phyloP scores from a whole-genome alignment of 1,284 basidiomycete genomes.

The Ceratorhiza oryzae-sativae region DNA sequence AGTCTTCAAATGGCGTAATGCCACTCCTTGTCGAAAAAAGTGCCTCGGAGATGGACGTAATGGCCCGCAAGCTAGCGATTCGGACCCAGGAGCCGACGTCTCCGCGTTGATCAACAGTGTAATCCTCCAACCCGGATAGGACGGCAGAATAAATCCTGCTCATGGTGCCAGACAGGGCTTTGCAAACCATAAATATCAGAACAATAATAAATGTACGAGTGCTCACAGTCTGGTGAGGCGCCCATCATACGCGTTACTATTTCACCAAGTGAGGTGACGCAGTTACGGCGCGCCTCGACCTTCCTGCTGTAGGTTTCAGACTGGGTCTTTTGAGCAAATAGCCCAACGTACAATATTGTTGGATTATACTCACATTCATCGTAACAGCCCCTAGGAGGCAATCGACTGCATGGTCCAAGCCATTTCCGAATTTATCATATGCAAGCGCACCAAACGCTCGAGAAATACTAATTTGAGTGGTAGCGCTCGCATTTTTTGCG shows the following conservation, averaged over 20 bases:
- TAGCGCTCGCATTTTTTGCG: constrained; percentile 55
- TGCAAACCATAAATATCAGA: constrained; percentile 4
- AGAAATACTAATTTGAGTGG: constrained; percentile 78
- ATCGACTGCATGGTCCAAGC: constrained; percentile 60
- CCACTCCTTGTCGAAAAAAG: constrained; percentile 39
- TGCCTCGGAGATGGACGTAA: constrained; percentile 50
- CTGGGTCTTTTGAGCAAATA: constrained; percentile 14
- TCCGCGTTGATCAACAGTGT: constrained; percentile 91
- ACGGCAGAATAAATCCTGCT: constrained; percentile 41
- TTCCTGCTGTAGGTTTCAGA: constrained; percentile 43
- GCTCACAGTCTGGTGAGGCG: constrained; percentile 54
- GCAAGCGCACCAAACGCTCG: constrained; percentile 75
- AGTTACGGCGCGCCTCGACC: constrained; percentile 75
- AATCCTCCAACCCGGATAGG: constrained; percentile 81
- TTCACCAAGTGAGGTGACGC: constrained; percentile 68
- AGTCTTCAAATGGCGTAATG: constrained; percentile 54
- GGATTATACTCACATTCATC: constrained; percentile 56
- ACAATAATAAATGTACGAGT: constrained; percentile 56
- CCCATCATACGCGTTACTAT: constrained; percentile 53
- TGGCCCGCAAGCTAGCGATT: constrained; percentile 70
- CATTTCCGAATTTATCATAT: constrained; percentile 64
- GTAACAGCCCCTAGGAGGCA: constrained; percentile 69
- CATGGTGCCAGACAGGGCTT: constrained; percentile 6
- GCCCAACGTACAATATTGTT: background rate
- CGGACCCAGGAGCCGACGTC: constrained; percentile 98